These are phyloP conservation scores for Marasmius tenuissimus DNA, from an alignment of 1,284 basidiomycete species.

Conservation along the genomic window DNA sequence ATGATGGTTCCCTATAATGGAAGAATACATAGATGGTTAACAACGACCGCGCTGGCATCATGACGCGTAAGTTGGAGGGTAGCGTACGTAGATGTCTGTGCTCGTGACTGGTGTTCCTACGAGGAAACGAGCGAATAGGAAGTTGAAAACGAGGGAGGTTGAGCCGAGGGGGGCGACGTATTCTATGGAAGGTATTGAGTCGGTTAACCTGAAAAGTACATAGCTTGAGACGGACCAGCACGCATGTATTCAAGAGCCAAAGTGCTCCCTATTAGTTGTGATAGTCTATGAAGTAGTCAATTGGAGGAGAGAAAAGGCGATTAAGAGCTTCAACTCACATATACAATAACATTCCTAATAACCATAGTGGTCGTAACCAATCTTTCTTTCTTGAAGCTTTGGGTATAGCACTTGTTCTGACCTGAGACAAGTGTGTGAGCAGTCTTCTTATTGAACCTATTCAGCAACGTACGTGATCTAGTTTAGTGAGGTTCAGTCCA, in stretches of 20 bases:
- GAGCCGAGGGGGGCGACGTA: slow-evolving; percentile 85
- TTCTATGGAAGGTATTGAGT: slow-evolving; percentile 44
- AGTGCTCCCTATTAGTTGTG: slow-evolving; percentile 84
- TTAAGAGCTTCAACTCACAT: slow-evolving; percentile 47
- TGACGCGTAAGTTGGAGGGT: background rate
- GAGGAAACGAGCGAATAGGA: slow-evolving; percentile 81
- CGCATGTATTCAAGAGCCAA: slow-evolving; percentile 86
- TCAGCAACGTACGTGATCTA: slow-evolving; percentile 68
- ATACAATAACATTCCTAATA: slow-evolving; percentile 80
- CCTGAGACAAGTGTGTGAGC: slow-evolving; percentile 35
- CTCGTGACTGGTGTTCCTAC: slow-evolving; percentile 80
- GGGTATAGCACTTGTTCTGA: slow-evolving; percentile 69
- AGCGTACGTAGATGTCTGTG: slow-evolving; percentile 74
- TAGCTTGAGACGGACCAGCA: slow-evolving; percentile 49
- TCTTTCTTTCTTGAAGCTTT: slow-evolving; percentile 67
- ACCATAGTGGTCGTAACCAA: slow-evolving; percentile 79
- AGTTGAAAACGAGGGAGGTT: slow-evolving; percentile 86
- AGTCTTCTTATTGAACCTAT: background rate
- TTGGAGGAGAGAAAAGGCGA: slow-evolving; percentile 6
- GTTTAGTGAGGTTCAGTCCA: slow-evolving; percentile 81
- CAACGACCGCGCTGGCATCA: background rate
- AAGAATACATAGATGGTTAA: background rate
- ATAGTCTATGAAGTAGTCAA: slow-evolving; percentile 47
- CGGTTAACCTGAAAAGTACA: background rate
- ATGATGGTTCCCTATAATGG: slow-evolving; percentile 69